Base-by-base conservation (phyloP, 768 basidiomycete genomes). In the Boletus bicolor region DNA sequence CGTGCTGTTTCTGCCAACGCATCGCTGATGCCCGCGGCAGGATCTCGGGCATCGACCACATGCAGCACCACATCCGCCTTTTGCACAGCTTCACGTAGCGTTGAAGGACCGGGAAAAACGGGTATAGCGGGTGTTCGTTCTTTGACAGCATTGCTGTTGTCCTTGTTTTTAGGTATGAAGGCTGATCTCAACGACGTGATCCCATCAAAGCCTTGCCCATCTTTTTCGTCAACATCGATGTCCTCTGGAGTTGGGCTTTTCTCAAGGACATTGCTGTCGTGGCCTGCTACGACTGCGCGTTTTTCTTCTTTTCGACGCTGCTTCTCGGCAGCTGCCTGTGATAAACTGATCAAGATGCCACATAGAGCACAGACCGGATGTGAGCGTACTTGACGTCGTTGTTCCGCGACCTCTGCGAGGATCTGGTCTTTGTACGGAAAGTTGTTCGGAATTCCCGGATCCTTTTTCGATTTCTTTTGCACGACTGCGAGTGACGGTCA, bases 401-500 rank as follows among this genome's bases (percentile, higher is more conserved):
- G 81, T 63, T 90, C 89, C 44, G 87, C 86, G 49, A 96, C 81
- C 65, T 98, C 94, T 5, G 93, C 94, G 30, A 98, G 76, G 59
- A 98, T 88, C 72, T 93, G 86, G 65, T 95, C 94, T 73, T 96
- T 98, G 79, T 87, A 94, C 5, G 92, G 93, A 74, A 93, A 93
- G 56, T 84, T 86, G 72, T 89, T 95, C 7, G 94, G 94, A 61
- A 97, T 93, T 44, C 94, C 94, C 32, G 90, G 92, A 70, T 98
- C 94, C 71, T 92, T 94, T 58, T 63, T 73, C 8, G 68, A 70
- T 54, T 70, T 70, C 65, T 83, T 80, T 58, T 86, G 83, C 30
- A 54, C 49, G 49, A 24, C 62, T 62, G 53, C 42, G 38, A 46
- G 34, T 7, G 44, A 41, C 6, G 50, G 55, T 56, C 42, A 58